A percentile compares a stretch with the other conserved stretches of the same genome.
phyloP scores from a whole-genome alignment of 2,329 filamentous ascomycete species.

The Colletotrichum orbiculare region DNA sequence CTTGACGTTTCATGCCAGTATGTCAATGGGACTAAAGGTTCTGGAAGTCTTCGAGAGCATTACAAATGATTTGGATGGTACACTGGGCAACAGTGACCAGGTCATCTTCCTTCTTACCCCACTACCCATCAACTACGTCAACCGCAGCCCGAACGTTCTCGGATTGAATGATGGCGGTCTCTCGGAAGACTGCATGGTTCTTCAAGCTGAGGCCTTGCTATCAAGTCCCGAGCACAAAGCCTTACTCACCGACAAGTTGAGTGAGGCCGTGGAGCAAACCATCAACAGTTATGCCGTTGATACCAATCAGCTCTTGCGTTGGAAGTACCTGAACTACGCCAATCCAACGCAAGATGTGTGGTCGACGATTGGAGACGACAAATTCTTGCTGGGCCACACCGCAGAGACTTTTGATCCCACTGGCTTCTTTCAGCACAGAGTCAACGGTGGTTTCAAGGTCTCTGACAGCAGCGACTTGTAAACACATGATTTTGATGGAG shows the following conservation, averaged over 20 bases:
- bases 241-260: conserved; percentile 46
- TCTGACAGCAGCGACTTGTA: not conserved
- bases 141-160: conserved; percentile 14
- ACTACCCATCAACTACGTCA: conserved; percentile 18
- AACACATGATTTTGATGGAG: not conserved
- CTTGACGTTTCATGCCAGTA: conserved; percentile 11
- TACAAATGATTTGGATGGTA: not conserved
- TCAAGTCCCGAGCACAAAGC: conserved; percentile 42
- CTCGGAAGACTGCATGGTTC: conserved; percentile 13
- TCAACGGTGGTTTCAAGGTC: conserved; percentile 43
- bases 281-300: conserved; percentile 24
- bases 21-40: conserved; percentile 5
- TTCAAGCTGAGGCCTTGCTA: conserved; percentile 16
- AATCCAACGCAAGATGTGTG: conserved; percentile 43
- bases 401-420: conserved; percentile 45
- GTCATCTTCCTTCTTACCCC: conserved; percentile 28
- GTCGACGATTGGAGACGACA: conserved; percentile 44
- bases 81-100: conserved; percentile 2
- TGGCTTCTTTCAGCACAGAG: conserved; percentile 47
- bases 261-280: not conserved
- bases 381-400: conserved; percentile 32
- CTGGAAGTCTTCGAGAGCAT: conserved; percentile 2
- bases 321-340: conserved; percentile 52
- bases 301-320: conserved; percentile 37
- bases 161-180: conserved; percentile 5